Base-by-base conservation (phyloP, 768 basidiomycete genomes). In the Dioszegia aurantiaca region DNA sequence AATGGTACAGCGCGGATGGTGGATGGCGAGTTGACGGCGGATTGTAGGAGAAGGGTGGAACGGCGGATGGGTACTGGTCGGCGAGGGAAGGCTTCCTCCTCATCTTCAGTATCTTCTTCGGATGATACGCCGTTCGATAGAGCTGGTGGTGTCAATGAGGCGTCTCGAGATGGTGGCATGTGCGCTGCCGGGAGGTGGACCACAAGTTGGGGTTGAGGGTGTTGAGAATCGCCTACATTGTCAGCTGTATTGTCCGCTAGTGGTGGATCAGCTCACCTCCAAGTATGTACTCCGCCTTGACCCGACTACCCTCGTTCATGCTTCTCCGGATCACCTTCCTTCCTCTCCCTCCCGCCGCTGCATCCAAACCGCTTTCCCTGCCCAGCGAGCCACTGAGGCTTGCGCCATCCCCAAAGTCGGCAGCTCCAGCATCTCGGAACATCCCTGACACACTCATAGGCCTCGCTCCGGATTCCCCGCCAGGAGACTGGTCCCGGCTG, bases 281-380 rank as follows among this genome's bases (percentile, higher is more conserved):
- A 1, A 80, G 58, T 19, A 78, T 73, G 58, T 80, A 80, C 48
- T 78, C 78, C 24, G 79, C 79, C 48, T 74, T 76, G 30, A 77
- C 78, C 9, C 67, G 60, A 30, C 46, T 52, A 6, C 47, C 55
- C 46, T 67, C 65, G 24, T 54, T 43, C 24, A 68, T 57, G 11
- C 62, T 61, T 52, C 53, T 59, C 39, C 64, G 42, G 1, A 64
- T 51, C 28, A 64, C 63, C 40, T 51, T 58, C 16, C 37, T 21
- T 2, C 37, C 51, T 19, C 51, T 40, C 23, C 23, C 51, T 14
- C 51, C 48, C 30, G 21, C n/a, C 12, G 36, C 21, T 21, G 3
- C 37, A 21, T 45, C 54, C 26, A 45, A 21, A 4, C 11, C 26
- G 27, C 54, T 55, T n/a, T 55, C 43, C 27, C 19, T 19, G 4